These are phyloP conservation scores for Acanthamoeba triangularis DNA, from an alignment of 208 protist species.

Conservation along the genomic window DNA sequence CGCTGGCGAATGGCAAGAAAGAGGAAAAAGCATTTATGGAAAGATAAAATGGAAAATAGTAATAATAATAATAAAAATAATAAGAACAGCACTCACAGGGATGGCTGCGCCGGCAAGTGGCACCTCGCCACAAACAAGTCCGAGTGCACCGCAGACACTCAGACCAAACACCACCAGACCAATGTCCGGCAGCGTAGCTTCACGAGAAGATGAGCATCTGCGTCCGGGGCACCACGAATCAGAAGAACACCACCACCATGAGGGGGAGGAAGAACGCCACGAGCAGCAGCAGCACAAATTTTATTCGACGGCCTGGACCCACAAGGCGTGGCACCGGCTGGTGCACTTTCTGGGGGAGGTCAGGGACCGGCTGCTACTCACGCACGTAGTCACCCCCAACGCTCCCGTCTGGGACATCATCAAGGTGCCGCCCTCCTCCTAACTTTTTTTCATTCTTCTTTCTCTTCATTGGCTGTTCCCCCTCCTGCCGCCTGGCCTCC, in stretches of 20 bases:
- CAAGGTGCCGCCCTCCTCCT: neutral
- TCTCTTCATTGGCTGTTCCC: neutral
- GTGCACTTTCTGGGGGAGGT: neutral
- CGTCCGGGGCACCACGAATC: neutral
- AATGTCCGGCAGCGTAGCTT: too few species aligned
- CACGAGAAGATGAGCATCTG: neutral
- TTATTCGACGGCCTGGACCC: neutral
- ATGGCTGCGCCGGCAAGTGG: too few species aligned
- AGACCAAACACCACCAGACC: too few species aligned
- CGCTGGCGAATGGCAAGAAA: too few species aligned
- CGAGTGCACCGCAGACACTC: too few species aligned
- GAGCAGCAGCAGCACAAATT: neutral
- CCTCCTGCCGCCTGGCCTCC: neutral
- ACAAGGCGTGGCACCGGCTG: neutral
- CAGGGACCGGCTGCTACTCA: conserved; percentile 26
- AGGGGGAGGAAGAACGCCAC: neutral
- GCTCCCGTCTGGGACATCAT: conserved; percentile 38
- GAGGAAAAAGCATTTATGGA: too few species aligned
- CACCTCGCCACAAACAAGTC: too few species aligned
- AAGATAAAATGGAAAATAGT: too few species aligned
- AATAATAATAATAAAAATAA: too few species aligned
- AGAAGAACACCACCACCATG: neutral
- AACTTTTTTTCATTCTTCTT: neutral
- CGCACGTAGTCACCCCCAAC: conserved; percentile 10
- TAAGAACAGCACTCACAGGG: too few species aligned